Evolutionary conservation across 805 yeast species (phyloP).

Genomic region (Starmerella davenportii): DNA sequence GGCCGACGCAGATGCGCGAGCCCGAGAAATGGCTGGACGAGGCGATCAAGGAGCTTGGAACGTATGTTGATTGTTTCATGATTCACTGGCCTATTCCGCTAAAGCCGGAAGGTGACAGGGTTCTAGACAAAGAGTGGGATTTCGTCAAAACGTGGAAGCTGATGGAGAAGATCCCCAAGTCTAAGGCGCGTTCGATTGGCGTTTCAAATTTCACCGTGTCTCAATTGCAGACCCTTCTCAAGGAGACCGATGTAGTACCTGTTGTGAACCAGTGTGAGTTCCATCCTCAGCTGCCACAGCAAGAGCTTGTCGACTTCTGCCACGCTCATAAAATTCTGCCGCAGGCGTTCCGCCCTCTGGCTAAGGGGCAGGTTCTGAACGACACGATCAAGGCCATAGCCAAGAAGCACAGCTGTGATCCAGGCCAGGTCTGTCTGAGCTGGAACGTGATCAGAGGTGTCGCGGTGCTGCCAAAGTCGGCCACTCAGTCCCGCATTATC

Average conservation of each 20-base stretch:
- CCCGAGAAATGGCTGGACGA: constrained; percentile 37
- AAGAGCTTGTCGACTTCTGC: constrained; percentile 37
- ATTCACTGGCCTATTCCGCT: constrained; percentile 62
- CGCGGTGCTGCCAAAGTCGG: constrained; percentile 50
- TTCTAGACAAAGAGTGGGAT: constrained; percentile 24
- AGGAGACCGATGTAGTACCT: constrained; percentile 34
- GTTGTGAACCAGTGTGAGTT: constrained; percentile 57
- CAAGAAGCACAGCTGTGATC: constrained; percentile 33
- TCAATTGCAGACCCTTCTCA: constrained; percentile 33
- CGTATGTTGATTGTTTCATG: constrained; percentile 60
- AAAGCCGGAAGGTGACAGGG: constrained; percentile 8
- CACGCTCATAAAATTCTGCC: constrained; percentile 34
- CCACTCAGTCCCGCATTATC: constrained; percentile 43
- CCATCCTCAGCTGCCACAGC: constrained; percentile 56
- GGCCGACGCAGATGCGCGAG: constrained; percentile 23
- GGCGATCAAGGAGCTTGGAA: constrained; percentile 45
- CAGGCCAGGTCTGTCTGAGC: constrained; percentile 42
- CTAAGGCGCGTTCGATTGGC: constrained; percentile 45
- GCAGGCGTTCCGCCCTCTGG: constrained; percentile 68
- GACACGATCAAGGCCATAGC: constrained; percentile 39
- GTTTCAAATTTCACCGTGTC: constrained; percentile 47
- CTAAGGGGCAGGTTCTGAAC: constrained; percentile 35
- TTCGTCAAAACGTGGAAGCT: constrained; percentile 40
- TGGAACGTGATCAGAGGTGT: constrained; percentile 49
- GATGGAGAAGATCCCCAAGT: constrained; percentile 36